Percentiles rank a stretch among this genome's conserved stretches.
Evolutionary conservation across 2,329 filamentous ascomycete species (phyloP).

Genomic region (Pestalotiopsis sp.): DNA sequence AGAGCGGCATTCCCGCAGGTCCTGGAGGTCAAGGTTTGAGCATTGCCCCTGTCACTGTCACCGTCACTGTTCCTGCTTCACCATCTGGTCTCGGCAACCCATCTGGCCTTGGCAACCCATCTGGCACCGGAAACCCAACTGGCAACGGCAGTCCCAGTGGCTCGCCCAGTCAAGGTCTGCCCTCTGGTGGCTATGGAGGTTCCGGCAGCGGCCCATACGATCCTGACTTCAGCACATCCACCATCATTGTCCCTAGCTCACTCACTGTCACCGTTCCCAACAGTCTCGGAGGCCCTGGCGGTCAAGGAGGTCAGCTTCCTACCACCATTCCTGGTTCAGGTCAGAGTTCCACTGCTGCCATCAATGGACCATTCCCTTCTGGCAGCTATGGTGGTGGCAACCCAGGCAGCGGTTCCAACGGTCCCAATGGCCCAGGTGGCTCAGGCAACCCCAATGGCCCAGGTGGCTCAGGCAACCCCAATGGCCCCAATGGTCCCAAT

Average conservation of each 20-base stretch:
- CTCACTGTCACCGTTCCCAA: slow-evolving; percentile 5
- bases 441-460: background rate
- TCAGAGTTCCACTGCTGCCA: background rate
- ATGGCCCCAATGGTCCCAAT: background rate
- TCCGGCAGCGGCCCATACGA: background rate
- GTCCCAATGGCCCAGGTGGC: slow-evolving; percentile 10
- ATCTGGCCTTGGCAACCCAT: background rate
- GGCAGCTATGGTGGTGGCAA: slow-evolving; percentile 8
- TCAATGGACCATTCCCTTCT: background rate
- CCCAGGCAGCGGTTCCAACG: slow-evolving; percentile 6
- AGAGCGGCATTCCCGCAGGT: background rate
- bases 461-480: too few relatives aligned
- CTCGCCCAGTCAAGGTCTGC: background rate
- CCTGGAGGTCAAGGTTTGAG: slow-evolving; percentile 8
- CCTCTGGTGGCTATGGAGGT: slow-evolving; percentile 4
- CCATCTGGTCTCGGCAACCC: background rate
- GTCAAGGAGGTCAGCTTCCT: background rate
- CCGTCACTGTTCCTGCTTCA: background rate
- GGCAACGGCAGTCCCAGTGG: slow-evolving; percentile 2
- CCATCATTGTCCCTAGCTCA: background rate
- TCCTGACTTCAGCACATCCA: slow-evolving; percentile 2
- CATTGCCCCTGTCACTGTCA: slow-evolving; percentile 8
- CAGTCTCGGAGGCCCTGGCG: slow-evolving; percentile 4
- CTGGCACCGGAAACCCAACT: background rate
- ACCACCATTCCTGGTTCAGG: background rate